Conservation (phyloP, 371 early-diverging fungal species). For the Mortierella sp. region DNA sequence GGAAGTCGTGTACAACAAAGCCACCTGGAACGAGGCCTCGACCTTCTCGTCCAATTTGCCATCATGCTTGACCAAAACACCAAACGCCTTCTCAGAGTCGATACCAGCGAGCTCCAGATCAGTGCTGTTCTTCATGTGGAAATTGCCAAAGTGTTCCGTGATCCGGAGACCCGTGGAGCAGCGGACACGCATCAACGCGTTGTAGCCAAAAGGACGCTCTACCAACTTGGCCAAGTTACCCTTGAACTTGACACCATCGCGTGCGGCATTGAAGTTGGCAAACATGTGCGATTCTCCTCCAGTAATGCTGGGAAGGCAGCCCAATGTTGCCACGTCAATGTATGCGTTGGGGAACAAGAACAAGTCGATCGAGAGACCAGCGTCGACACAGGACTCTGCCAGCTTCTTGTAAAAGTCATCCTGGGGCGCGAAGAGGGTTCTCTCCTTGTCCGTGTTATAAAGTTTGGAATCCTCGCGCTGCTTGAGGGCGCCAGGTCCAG, state of each 20-base stretch:
- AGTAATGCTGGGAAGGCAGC: constrained; percentile 84
- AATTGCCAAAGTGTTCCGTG: constrained; percentile 93
- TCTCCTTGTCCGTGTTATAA: constrained; percentile 93
- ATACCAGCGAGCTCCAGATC: constrained; percentile 94
- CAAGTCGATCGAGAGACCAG: constrained; percentile 89
- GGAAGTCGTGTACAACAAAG: constrained; percentile 93
- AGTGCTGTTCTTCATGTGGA: constrained; percentile 91
- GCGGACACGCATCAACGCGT: constrained; percentile 91
- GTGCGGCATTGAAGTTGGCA: constrained; percentile 77
- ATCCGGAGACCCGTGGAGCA: constrained; percentile 90
- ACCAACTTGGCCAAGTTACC: constrained; percentile 81
- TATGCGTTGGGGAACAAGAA: constrained; percentile 91
- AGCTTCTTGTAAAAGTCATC: constrained; percentile 88
- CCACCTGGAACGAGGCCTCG: constrained; percentile 90
- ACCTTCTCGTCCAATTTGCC: constrained; percentile 88
- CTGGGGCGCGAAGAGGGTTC: constrained; percentile 86
- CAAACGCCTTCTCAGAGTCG: constrained; percentile 88
- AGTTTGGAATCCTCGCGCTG: constrained; percentile 90
- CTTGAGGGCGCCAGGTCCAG: constrained; percentile 90
- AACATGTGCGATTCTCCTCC: constrained; percentile 92
- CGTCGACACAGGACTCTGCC: constrained; percentile 82
- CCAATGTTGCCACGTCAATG: constrained; percentile 90
- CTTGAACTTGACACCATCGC: constrained; percentile 77
- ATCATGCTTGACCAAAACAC: constrained; percentile 88
- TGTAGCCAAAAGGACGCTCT: constrained; percentile 88